phyloP scores from a whole-genome alignment of 352 stramenopile genomes.

The Phytophthora podocarpi region DNA sequence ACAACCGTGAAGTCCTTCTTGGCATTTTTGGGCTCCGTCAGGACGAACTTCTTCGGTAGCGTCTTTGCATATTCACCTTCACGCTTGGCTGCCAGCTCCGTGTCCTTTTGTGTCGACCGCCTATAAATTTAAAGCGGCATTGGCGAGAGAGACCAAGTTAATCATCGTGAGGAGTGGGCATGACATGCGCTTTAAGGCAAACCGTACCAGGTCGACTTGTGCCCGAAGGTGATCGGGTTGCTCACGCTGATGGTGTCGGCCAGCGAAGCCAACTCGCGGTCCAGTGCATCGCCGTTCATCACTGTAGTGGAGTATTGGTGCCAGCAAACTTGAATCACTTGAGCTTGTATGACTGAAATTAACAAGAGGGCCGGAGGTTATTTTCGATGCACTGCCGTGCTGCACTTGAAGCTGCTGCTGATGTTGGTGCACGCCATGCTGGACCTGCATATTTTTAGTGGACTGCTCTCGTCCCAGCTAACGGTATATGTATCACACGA shows the following conservation, averaged over 20 bases:
- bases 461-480: not conserved
- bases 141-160: no score
- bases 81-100: conserved; percentile 38
- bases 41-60: conserved; percentile 63
- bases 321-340: no score
- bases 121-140: no score
- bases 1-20: conserved; percentile 55
- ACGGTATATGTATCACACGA: conserved; percentile 2
- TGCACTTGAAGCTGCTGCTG: not conserved
- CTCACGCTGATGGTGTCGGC: conserved; percentile 77
- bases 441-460: conserved; percentile 17
- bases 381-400: conserved; percentile 14
- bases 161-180: no score
- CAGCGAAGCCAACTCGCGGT: conserved; percentile 69
- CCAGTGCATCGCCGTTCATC: conserved; percentile 57
- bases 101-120: conserved; percentile 51
- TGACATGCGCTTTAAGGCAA: not conserved
- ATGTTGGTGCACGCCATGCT: not conserved
- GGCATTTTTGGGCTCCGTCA: conserved; percentile 57
- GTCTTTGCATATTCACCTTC: conserved; percentile 60
- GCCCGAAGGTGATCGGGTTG: conserved; percentile 79
- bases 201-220: conserved; percentile 71
- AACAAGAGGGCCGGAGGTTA: conserved; percentile 5
- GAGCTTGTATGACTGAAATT: not conserved
- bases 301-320: no score